A percentile compares a stretch with the other conserved stretches of the same genome.
These are phyloP conservation scores for Penicillium sp. DNA, from an alignment of 2,329 filamentous ascomycete species.

Conservation along the genomic window DNA sequence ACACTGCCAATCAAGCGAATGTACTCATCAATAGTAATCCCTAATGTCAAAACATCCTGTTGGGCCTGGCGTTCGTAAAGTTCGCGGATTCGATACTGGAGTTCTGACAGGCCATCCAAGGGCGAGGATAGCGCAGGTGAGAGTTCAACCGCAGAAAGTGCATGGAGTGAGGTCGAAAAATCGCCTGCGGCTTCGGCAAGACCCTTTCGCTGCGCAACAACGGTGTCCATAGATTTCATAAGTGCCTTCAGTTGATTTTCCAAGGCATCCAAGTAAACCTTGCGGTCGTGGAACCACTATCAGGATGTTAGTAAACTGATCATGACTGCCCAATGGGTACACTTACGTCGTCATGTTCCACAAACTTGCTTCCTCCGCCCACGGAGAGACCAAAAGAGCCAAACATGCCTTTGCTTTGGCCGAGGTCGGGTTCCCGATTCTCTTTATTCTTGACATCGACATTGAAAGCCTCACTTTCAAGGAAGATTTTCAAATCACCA, in stretches of 20 bases:
- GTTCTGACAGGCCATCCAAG: conserved; percentile 84
- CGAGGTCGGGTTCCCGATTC: conserved; percentile 78
- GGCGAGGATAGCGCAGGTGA: conserved; percentile 85
- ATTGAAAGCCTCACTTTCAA: conserved; percentile 95
- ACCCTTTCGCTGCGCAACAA: conserved; percentile 87
- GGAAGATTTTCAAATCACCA: conserved; percentile 88
- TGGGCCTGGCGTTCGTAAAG: conserved; percentile 96
- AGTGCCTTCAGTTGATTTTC: conserved; percentile 88
- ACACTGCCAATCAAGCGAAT: conserved; percentile 93
- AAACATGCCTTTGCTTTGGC: conserved; percentile 91
- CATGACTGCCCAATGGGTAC: not conserved
- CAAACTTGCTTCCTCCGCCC: conserved; percentile 78
- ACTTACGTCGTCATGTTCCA: conserved; percentile 93
- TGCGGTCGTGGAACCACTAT: conserved; percentile 96
- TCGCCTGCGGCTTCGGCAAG: conserved; percentile 91
- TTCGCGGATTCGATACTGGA: conserved; percentile 91
- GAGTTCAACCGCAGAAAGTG: conserved; percentile 87
- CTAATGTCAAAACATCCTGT: conserved; percentile 92
- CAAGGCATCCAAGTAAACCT: conserved; percentile 88
- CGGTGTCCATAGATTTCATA: conserved; percentile 89
- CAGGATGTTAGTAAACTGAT: conserved; percentile 20
- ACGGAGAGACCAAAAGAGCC: conserved; percentile 79
- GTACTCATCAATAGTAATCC: conserved; percentile 98
- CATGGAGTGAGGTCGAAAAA: conserved; percentile 89
- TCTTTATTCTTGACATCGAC: conserved; percentile 98